Evolutionary conservation across 208 protist species (phyloP).

Genomic region (Wallacemonas rigidus): DNA sequence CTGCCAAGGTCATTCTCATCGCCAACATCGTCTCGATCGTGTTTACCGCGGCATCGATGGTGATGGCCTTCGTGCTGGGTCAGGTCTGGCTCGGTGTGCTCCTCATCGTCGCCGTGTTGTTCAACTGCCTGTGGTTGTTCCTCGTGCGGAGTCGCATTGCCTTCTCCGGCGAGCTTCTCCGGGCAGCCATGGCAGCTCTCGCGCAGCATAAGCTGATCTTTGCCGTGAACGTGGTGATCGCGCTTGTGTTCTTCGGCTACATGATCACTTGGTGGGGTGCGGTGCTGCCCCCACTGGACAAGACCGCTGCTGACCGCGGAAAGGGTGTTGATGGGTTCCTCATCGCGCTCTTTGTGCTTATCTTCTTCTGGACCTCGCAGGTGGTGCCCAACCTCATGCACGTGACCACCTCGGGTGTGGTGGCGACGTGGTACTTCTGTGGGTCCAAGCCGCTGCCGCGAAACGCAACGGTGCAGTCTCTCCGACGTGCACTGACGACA

Average conservation of each 20-base stretch:
- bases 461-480: constrained; percentile 69
- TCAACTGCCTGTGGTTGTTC: constrained; percentile 57
- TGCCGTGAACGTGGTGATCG: constrained; percentile 42
- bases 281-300: constrained; percentile 40
- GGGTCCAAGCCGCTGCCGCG: constrained; percentile 61
- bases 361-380: constrained; percentile 66
- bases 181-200: constrained; percentile 43
- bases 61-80: constrained; percentile 36
- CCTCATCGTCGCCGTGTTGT: constrained; percentile 33
- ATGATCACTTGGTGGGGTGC: constrained; percentile 56
- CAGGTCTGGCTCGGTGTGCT: constrained; percentile 39
- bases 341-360: constrained; percentile 54
- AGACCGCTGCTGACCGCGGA: constrained; percentile 26
- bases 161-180: constrained; percentile 72
- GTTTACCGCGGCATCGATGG: constrained; percentile 29
- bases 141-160: constrained; percentile 74
- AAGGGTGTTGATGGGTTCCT: constrained; percentile 42
- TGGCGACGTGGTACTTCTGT: constrained; percentile 91
- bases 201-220: constrained; percentile 61
- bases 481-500: constrained; percentile 78
- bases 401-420: constrained; percentile 75
- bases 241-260: constrained; percentile 44
- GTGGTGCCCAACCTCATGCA: constrained; percentile 85
- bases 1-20: constrained; percentile 58
- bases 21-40: constrained; percentile 48